phyloP scores from a whole-genome alignment of 2,329 filamentous ascomycete genomes.

The Macroventuria anomochaeta region DNA sequence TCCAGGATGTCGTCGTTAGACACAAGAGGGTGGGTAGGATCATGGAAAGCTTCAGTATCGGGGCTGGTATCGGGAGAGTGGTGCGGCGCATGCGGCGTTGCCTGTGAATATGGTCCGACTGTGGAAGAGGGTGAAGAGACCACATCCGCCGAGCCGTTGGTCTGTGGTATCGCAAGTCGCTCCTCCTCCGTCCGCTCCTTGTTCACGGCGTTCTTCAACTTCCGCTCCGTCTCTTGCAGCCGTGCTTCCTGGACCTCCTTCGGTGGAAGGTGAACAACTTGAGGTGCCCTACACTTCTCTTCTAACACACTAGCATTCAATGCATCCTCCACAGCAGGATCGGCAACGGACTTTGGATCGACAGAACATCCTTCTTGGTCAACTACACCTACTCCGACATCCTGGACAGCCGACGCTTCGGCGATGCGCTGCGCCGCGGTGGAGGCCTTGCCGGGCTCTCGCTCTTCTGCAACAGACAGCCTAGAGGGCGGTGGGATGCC shows the following conservation, averaged over 20 bases:
- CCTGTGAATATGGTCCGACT: constrained; percentile 70
- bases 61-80: constrained; percentile 77
- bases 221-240: constrained; percentile 51
- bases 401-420: constrained; percentile 24
- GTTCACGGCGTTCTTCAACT: constrained; percentile 46
- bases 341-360: constrained; percentile 33
- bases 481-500: constrained; percentile 17
- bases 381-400: constrained; percentile 8
- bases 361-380: constrained; percentile 27
- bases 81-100: constrained; percentile 72
- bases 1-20: constrained; percentile 42
- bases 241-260: constrained; percentile 58
- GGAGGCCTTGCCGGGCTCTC: constrained; percentile 19
- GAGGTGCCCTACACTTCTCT: constrained; percentile 31
- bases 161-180: constrained; percentile 37
- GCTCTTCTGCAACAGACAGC: constrained; percentile 23
- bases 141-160: constrained; percentile 36
- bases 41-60: constrained; percentile 63
- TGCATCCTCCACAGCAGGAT: constrained; percentile 35
- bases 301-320: constrained; percentile 3
- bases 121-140: constrained; percentile 68
- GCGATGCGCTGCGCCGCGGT: constrained; percentile 9
- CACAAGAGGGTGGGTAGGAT: constrained; percentile 37
- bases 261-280: constrained; percentile 57
- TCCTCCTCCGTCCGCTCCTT: constrained; percentile 50